phyloP scores from a whole-genome alignment of 2,329 filamentous ascomycete genomes.

The Pseudocercospora pini-densiflorae region DNA sequence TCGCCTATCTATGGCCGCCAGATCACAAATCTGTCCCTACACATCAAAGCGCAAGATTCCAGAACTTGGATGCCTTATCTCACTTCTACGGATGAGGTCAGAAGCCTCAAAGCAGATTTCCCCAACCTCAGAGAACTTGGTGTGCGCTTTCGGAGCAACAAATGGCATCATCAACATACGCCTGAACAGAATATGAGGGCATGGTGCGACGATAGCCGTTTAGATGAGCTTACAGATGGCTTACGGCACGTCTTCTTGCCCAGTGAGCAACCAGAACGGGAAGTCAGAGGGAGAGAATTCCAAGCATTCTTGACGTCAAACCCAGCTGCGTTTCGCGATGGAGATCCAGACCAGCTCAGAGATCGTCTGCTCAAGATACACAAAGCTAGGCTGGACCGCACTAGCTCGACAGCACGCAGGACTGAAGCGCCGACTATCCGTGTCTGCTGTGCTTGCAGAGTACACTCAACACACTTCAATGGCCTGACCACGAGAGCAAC shows the following conservation, averaged over 20 bases:
- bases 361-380: slow-evolving; percentile 28
- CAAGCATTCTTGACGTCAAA: slow-evolving; percentile 21
- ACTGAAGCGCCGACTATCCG: slow-evolving; percentile 31
- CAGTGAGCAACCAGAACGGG: slow-evolving; percentile 18
- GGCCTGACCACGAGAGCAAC: slow-evolving; percentile 28
- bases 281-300: slow-evolving; percentile 23
- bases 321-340: slow-evolving; percentile 18
- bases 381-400: slow-evolving; percentile 11
- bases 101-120: slow-evolving; percentile 41
- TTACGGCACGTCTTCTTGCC: slow-evolving; percentile 35
- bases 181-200: slow-evolving; percentile 37
- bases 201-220: slow-evolving; percentile 35
- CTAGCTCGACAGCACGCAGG: neutral
- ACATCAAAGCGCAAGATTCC: slow-evolving; percentile 40
- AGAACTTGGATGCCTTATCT: slow-evolving; percentile 45
- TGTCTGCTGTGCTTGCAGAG: slow-evolving; percentile 37
- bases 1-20: slow-evolving; percentile 25
- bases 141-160: slow-evolving; percentile 39
- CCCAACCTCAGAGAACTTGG: slow-evolving; percentile 37
- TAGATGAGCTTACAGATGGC: slow-evolving; percentile 38
- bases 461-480: slow-evolving; percentile 35
- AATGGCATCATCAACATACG: slow-evolving; percentile 36
- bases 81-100: slow-evolving; percentile 33
- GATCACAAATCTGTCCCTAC: slow-evolving; percentile 36
- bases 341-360: slow-evolving; percentile 22